These are phyloP conservation scores for Colletotrichum eremochloae DNA, from an alignment of 2,329 filamentous ascomycete genomes.

Conservation along the genomic window DNA sequence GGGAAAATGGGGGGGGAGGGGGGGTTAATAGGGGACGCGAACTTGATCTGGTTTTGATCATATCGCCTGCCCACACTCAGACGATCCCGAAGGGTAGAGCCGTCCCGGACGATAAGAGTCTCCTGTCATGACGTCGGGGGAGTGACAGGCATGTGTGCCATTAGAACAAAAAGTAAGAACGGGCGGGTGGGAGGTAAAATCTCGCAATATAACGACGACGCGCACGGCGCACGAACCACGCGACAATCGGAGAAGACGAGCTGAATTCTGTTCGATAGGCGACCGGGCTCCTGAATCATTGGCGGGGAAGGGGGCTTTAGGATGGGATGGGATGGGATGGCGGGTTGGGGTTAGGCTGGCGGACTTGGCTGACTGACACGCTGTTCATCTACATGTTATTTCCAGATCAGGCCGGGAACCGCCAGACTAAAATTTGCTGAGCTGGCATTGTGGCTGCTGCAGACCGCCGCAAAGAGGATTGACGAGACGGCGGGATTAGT, in stretches of 20 bases:
- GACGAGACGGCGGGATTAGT: not conserved
- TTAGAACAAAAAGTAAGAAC: not conserved
- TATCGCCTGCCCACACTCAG: not conserved
- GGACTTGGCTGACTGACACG: not conserved
- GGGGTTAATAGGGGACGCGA: not conserved
- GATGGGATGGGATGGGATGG: not conserved
- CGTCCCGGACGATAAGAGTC: constrained; percentile 9
- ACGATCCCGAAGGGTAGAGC: not conserved
- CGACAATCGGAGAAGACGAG: not conserved
- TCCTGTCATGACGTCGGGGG: constrained; percentile 21
- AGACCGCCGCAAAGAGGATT: not conserved
- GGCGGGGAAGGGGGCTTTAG: too few relatives aligned
- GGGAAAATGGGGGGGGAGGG: not conserved
- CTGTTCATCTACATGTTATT: constrained; percentile 3
- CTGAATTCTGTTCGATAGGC: not conserved
- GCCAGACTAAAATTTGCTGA: not conserved
- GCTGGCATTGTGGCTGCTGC: not conserved
- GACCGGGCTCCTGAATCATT: not conserved
- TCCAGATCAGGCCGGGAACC: not conserved
- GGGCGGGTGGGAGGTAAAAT: not conserved
- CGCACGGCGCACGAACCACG: not conserved
- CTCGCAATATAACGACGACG: not conserved
- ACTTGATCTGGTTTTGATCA: not conserved
- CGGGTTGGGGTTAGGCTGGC: not conserved
- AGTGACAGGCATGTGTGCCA: not conserved